Evolutionary conservation across 176 grass and related monocot species (phyloP).

Genomic region (Avena insularis): DNA sequence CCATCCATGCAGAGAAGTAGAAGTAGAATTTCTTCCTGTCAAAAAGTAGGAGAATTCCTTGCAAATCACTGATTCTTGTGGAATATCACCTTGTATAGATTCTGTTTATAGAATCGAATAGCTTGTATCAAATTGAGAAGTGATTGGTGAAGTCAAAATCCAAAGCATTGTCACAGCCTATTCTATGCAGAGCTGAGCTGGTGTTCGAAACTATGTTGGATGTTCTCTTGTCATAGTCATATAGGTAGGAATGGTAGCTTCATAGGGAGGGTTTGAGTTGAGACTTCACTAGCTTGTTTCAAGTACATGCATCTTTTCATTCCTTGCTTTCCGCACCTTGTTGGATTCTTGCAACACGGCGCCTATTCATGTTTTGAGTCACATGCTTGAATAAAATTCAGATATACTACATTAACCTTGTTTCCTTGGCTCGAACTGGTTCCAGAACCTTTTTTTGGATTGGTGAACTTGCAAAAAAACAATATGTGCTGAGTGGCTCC

Average conservation of each 20-base stretch:
- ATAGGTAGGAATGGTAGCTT: too few species aligned
- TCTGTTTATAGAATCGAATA: slow-evolving; percentile 50
- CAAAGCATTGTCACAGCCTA: slow-evolving; percentile 8
- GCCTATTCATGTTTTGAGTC: neutral
- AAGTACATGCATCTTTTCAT: slow-evolving; percentile 37
- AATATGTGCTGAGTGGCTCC: neutral
- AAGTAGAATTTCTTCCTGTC: slow-evolving; percentile 36
- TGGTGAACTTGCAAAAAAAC: neutral
- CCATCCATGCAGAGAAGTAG: slow-evolving; percentile 26
- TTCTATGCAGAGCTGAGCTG: neutral
- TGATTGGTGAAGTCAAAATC: slow-evolving; percentile 25
- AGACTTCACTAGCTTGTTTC: slow-evolving; percentile 8
- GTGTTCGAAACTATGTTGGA: neutral
- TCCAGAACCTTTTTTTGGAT: neutral
- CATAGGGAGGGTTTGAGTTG: slow-evolving; percentile 28
- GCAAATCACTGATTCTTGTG: slow-evolving; percentile 19
- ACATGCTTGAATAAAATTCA: neutral
- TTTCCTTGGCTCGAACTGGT: neutral
- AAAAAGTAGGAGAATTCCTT: slow-evolving; percentile 17
- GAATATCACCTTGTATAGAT: slow-evolving; percentile 47
- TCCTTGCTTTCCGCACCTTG: slow-evolving; percentile 36
- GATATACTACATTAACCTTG: neutral
- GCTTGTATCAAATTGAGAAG: slow-evolving; percentile 1
- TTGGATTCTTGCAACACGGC: slow-evolving; percentile 43
- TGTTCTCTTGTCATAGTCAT: slow-evolving; percentile 10